Conservation (phyloP, 2,329 filamentous ascomycete species). For the Apiospora rasikravindrae region DNA sequence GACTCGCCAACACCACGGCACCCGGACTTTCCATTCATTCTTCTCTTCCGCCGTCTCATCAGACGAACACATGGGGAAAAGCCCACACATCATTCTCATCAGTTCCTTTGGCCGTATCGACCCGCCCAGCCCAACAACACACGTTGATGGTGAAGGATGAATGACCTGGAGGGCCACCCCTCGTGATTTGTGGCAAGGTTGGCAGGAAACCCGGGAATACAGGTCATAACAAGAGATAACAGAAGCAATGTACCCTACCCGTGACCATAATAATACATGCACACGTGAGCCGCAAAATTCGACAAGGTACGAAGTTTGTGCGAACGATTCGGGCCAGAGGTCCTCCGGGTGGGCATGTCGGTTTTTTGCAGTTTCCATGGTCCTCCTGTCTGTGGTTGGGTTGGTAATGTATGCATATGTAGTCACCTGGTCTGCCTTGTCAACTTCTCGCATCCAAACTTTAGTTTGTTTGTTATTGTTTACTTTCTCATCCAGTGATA, state of each 20-base stretch:
- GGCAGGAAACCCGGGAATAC: background rate
- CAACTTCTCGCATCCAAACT: background rate
- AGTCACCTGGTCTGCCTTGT: background rate
- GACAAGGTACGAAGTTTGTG: background rate
- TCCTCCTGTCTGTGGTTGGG: background rate
- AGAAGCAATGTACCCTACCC: background rate
- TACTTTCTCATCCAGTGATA: background rate
- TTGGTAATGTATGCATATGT: background rate
- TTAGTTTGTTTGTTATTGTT: background rate
- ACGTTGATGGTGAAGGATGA: background rate
- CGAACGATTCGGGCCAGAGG: background rate
- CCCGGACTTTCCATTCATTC: background rate
- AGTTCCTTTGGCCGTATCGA: background rate
- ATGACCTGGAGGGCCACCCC: background rate
- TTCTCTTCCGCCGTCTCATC: background rate
- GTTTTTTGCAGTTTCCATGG: background rate
- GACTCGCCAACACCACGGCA: background rate
- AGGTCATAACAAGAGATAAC: background rate
- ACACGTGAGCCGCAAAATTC: background rate
- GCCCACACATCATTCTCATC: background rate
- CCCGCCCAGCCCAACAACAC: background rate
- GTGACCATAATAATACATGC: background rate
- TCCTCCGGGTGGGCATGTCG: no score
- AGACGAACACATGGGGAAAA: conserved; percentile 1
- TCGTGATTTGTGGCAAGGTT: background rate